A percentile compares a stretch with the other conserved stretches of the same genome.
phyloP scores from a whole-genome alignment of 1,284 basidiomycete species.

The Cryptococcus sp. region DNA sequence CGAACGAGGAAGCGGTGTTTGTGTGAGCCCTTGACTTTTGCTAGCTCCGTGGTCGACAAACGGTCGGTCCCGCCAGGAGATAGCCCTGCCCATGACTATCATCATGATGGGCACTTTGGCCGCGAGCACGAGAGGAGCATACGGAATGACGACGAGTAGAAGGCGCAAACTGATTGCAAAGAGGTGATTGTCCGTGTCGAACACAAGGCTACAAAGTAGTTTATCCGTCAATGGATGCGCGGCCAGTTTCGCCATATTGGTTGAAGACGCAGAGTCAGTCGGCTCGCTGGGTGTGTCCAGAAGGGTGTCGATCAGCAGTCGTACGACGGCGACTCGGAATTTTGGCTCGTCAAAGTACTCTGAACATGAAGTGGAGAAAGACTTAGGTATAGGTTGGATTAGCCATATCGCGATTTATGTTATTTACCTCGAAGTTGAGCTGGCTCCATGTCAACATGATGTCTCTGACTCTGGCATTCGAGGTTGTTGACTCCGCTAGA shows the following conservation, averaged over 20 bases:
- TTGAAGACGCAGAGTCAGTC: constrained; percentile 26
- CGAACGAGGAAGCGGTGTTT: constrained; percentile 30
- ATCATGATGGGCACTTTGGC: constrained; percentile 42
- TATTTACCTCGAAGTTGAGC: constrained; percentile 14
- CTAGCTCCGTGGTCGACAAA: constrained; percentile 32
- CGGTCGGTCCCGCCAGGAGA: constrained; percentile 47
- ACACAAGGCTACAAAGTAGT: constrained; percentile 32
- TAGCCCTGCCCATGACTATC: constrained; percentile 41
- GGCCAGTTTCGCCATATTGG: constrained; percentile 32
- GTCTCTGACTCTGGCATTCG: constrained; percentile 1
- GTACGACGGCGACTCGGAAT: constrained; percentile 26
- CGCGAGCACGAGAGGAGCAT: constrained; percentile 32
- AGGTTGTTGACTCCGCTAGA: not conserved
- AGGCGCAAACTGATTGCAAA: constrained; percentile 38
- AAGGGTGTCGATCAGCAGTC: constrained; percentile 32
- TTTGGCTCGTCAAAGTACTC: constrained; percentile 10
- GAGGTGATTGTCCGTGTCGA: constrained; percentile 45
- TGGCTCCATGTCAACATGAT: constrained; percentile 12
- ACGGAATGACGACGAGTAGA: constrained; percentile 39
- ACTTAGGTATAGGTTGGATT: constrained; percentile 4
- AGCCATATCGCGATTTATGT: not conserved
- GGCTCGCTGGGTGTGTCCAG: constrained; percentile 26
- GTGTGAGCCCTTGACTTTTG: constrained; percentile 26
- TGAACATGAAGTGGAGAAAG: constrained; percentile 5
- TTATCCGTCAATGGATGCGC: constrained; percentile 24